phyloP scores from a whole-genome alignment of 805 yeast species.

The Cyberlindnera mississippiensis region DNA sequence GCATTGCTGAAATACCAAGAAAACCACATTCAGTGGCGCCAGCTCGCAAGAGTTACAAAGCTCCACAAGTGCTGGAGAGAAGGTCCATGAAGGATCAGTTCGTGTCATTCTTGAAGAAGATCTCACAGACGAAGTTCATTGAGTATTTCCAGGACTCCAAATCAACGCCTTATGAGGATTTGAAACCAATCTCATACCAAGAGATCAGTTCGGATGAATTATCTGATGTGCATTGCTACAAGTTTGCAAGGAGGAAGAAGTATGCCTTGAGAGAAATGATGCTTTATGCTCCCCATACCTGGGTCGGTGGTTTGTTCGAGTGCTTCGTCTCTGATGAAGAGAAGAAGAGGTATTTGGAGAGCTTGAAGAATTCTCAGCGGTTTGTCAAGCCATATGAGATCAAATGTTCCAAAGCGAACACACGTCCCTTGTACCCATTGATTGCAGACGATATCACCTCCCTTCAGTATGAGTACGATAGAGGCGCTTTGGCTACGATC shows the following conservation, averaged over 20 bases:
- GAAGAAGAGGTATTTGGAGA: slow-evolving; percentile 25
- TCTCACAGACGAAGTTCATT: slow-evolving; percentile 14
- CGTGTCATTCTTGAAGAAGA: slow-evolving; percentile 8
- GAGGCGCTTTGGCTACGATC: slow-evolving; percentile 27
- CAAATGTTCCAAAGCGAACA: slow-evolving; percentile 32
- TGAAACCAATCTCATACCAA: slow-evolving; percentile 11
- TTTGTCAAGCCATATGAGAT: slow-evolving; percentile 22
- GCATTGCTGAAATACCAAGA: slow-evolving; percentile 7
- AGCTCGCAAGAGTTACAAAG: neutral
- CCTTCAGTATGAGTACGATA: slow-evolving; percentile 40
- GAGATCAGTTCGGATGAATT: slow-evolving; percentile 17
- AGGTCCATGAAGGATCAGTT: slow-evolving; percentile 7
- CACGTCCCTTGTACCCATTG: slow-evolving; percentile 51
- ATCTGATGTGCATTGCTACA: slow-evolving; percentile 41
- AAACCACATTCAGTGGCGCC: slow-evolving; percentile 11
- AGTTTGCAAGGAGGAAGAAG: slow-evolving; percentile 54
- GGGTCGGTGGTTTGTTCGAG: slow-evolving; percentile 62
- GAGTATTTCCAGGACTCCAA: slow-evolving; percentile 22
- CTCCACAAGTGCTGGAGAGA: slow-evolving; percentile 5
- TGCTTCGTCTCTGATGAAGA: slow-evolving; percentile 37
- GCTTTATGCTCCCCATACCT: slow-evolving; percentile 50
- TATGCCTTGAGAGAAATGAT: slow-evolving; percentile 44
- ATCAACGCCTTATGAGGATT: slow-evolving; percentile 14
- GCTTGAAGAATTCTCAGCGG: slow-evolving; percentile 10
- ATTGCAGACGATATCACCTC: slow-evolving; percentile 51